phyloP scores from a whole-genome alignment of 495 filamentous ascomycete species.

The Penicillium nucicola region DNA sequence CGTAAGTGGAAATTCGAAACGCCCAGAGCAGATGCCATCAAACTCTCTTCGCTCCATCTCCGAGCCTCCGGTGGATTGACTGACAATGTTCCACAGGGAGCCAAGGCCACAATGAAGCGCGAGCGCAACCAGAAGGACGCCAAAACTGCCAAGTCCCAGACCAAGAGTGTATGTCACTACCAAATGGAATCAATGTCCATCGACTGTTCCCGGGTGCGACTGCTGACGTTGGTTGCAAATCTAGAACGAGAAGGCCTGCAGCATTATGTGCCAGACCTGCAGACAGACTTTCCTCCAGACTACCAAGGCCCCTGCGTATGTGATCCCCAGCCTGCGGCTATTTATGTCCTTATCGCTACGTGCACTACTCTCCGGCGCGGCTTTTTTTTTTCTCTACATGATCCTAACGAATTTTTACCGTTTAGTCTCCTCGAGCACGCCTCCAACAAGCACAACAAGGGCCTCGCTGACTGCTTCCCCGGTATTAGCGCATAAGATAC shows the following conservation, averaged over 20 bases:
- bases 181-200: background rate
- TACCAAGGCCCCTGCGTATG: constrained; percentile 29
- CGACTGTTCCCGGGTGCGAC: background rate
- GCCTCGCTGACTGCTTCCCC: constrained; percentile 24
- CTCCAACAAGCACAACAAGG: constrained; percentile 29
- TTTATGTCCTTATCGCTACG: too few relatives aligned
- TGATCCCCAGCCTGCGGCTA: background rate
- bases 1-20: constrained; percentile 6
- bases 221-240: background rate
- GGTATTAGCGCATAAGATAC: constrained; percentile 12
- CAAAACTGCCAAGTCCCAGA: constrained; percentile 25
- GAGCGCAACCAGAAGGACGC: constrained; percentile 21
- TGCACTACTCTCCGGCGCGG: too few relatives aligned
- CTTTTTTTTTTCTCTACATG: background rate
- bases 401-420: constrained; percentile 3
- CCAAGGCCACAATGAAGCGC: constrained; percentile 26
- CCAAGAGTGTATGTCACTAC: constrained; percentile 16
- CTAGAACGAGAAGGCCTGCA: constrained; percentile 29
- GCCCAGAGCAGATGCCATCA: background rate
- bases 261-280: constrained; percentile 25
- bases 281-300: constrained; percentile 28
- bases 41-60: background rate
- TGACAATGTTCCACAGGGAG: constrained; percentile 22
- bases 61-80: background rate
- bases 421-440: constrained; percentile 27